These are phyloP conservation scores for Nicotiana sylvestris DNA, from an alignment of 257 asterid species.

Conservation along the genomic window DNA sequence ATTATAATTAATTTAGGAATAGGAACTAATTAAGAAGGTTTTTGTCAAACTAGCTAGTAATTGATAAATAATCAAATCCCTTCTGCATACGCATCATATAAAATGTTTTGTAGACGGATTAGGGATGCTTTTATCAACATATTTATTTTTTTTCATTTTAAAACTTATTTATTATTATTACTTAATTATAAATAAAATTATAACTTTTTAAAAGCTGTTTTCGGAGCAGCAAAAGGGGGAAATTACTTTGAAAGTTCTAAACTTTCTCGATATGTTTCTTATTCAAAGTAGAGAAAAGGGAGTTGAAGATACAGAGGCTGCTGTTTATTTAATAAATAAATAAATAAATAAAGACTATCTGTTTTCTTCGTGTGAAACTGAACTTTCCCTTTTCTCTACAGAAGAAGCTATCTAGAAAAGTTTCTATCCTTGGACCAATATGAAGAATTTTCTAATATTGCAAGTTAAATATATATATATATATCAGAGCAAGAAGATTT, in stretches of 20 bases:
- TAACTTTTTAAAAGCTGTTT: not conserved
- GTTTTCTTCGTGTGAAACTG: not conserved
- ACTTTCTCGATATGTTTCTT: not conserved
- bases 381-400: not conserved
- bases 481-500: too few relatives aligned
- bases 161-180: not conserved
- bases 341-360: not conserved
- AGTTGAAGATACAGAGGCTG: not conserved
- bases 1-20: too few relatives aligned
- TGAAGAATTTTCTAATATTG: not conserved
- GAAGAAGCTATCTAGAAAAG: not conserved
- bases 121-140: not conserved
- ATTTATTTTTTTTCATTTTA: not conserved
- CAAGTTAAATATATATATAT: not conserved
- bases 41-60: too few relatives aligned
- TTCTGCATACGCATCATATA: too few relatives aligned
- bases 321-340: not conserved
- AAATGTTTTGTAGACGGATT: too few relatives aligned
- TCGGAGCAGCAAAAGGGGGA: not conserved
- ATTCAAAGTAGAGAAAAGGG: not conserved
- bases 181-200: not conserved
- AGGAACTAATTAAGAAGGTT: too few relatives aligned
- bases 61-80: too few relatives aligned
- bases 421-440: not conserved
- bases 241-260: slow-evolving; percentile 2